phyloP scores from a whole-genome alignment of 2,329 filamentous ascomycete species.

The Fusarium circinatum region DNA sequence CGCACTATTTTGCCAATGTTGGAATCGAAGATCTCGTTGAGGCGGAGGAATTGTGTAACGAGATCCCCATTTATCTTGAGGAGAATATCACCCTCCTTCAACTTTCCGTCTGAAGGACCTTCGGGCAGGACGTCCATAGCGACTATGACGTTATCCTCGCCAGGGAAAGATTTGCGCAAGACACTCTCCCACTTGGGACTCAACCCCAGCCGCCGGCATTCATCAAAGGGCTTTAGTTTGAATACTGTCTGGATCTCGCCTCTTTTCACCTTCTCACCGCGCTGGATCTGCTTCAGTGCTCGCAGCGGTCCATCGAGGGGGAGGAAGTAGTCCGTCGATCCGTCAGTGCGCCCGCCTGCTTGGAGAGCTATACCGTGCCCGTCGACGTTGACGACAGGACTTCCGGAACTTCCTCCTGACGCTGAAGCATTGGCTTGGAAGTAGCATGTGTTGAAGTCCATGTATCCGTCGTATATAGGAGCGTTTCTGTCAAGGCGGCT shows the following conservation, averaged over 20 bases:
- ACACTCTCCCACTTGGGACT: slow-evolving; percentile 86
- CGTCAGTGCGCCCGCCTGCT: slow-evolving; percentile 91
- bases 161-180: slow-evolving; percentile 83
- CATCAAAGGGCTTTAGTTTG: slow-evolving; percentile 95
- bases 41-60: slow-evolving; percentile 87
- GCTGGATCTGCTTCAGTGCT: slow-evolving; percentile 85
- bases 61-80: slow-evolving; percentile 93
- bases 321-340: slow-evolving; percentile 96
- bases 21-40: slow-evolving; percentile 89
- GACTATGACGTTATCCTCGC: slow-evolving; percentile 95
- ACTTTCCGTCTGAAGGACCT: slow-evolving; percentile 83
- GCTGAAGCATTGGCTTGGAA: slow-evolving; percentile 97
- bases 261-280: slow-evolving; percentile 78
- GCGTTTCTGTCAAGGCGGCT: slow-evolving; percentile 95
- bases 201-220: slow-evolving; percentile 89
- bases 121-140: slow-evolving; percentile 93
- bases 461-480: slow-evolving; percentile 97
- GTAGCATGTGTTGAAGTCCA: slow-evolving; percentile 96
- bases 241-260: slow-evolving; percentile 98
- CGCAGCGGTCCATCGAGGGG: slow-evolving; percentile 89
- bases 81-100: slow-evolving; percentile 91
- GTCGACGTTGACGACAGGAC: slow-evolving; percentile 95
- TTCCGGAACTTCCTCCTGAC: slow-evolving; percentile 94
- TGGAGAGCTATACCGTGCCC: slow-evolving; percentile 83
- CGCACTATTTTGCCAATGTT: slow-evolving; percentile 81